phyloP scores from a whole-genome alignment of 441 rosid genomes.

The Pelargonium fulgidum region DNA sequence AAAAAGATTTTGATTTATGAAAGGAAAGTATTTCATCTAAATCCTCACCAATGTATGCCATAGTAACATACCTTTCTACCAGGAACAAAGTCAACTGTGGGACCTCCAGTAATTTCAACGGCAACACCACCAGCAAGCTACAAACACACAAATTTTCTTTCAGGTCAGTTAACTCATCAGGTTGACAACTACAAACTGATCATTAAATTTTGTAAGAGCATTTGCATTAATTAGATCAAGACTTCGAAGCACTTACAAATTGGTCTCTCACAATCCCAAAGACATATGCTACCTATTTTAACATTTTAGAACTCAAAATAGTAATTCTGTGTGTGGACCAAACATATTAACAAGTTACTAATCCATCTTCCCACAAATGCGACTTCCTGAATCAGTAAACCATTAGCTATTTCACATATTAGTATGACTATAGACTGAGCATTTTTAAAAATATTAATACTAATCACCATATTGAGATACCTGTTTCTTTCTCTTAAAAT shows the following conservation, averaged over 20 bases:
- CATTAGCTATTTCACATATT: not conserved
- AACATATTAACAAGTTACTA: not conserved
- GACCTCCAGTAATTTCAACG: constrained; percentile 92
- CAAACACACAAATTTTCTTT: constrained; percentile 9
- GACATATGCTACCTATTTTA: not conserved
- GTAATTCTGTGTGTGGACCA: not conserved
- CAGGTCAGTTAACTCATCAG: constrained; percentile 4
- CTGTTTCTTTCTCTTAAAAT: not conserved
- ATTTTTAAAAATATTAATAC: too few relatives aligned
- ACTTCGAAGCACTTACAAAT: not conserved
- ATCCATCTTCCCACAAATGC: not conserved
- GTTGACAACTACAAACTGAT: not conserved
- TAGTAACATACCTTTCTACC: constrained; percentile 65
- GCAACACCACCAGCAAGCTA: constrained; percentile 98
- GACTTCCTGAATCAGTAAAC: not conserved
- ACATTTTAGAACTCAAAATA: not conserved
- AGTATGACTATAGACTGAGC: not conserved
- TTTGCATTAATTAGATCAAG: not conserved
- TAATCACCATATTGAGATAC: not conserved
- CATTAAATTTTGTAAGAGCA: too few relatives aligned
- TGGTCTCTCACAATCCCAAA: not conserved
- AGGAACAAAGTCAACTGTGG: constrained; percentile 66
- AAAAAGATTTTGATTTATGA: not conserved
- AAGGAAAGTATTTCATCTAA: not conserved
- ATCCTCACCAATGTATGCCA: constrained; percentile 6